phyloP scores from a whole-genome alignment of 2,329 filamentous ascomycete genomes.

The Magnaporthiopsis poae region DNA sequence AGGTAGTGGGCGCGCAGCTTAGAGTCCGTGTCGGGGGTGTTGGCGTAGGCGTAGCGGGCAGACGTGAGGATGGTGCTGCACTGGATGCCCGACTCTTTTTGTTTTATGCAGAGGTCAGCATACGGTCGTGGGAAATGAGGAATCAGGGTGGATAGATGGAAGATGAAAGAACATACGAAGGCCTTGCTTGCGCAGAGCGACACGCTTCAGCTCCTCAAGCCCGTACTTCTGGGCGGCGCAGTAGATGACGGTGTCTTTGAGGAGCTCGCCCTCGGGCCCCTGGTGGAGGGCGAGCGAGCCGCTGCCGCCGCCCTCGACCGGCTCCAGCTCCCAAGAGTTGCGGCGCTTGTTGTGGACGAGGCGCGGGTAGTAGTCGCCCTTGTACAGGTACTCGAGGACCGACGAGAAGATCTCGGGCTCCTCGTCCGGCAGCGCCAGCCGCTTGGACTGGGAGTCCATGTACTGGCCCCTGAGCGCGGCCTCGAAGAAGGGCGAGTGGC shows the following conservation, averaged over 20 bases:
- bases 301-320: slow-evolving; percentile 39
- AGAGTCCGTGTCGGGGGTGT: slow-evolving; percentile 85
- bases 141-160: not conserved
- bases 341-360: slow-evolving; percentile 72
- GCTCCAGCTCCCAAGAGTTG: slow-evolving; percentile 75
- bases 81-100: slow-evolving; percentile 65
- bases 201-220: slow-evolving; percentile 72
- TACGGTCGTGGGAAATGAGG: not conserved
- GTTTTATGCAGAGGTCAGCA: slow-evolving; percentile 16
- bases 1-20: slow-evolving; percentile 85
- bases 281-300: slow-evolving; percentile 63
- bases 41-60: slow-evolving; percentile 79
- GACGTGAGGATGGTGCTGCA: slow-evolving; percentile 77
- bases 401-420: slow-evolving; percentile 85
- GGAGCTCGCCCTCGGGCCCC: slow-evolving; percentile 53
- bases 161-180: slow-evolving; percentile 44
- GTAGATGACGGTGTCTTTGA: slow-evolving; percentile 86
- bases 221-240: slow-evolving; percentile 79
- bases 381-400: slow-evolving; percentile 84
- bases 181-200: slow-evolving; percentile 80
- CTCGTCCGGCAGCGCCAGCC: slow-evolving; percentile 72
- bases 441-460: slow-evolving; percentile 53
- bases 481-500: slow-evolving; percentile 69
- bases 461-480: slow-evolving; percentile 53
- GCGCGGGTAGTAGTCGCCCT: slow-evolving; percentile 83